Conservation (phyloP, 2,329 filamentous ascomycete genomes). For the Colletotrichum tanaceti region DNA sequence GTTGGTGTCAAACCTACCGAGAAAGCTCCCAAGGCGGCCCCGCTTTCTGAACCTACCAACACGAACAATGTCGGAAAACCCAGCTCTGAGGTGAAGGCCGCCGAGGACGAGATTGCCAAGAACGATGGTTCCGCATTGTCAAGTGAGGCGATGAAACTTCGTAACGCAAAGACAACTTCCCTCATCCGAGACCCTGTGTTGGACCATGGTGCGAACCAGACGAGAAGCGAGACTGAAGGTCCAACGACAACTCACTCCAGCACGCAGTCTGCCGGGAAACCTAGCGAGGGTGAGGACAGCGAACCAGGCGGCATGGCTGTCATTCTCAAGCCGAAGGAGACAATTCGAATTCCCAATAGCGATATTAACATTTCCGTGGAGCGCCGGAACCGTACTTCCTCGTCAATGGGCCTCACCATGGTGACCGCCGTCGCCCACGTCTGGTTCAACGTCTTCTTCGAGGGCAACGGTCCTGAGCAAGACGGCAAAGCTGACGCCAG, state of each 20-base stretch:
- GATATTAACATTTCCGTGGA: slow-evolving; percentile 94
- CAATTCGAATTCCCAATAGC: slow-evolving; percentile 79
- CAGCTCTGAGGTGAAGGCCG: slow-evolving; percentile 29
- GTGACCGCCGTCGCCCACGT: slow-evolving; percentile 93
- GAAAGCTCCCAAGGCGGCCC: slow-evolving; percentile 53
- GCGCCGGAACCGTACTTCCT: slow-evolving; percentile 81
- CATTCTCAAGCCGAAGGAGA: slow-evolving; percentile 78
- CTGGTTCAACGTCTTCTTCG: slow-evolving; percentile 97
- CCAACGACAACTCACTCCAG: slow-evolving; percentile 14
- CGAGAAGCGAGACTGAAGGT: slow-evolving; percentile 30
- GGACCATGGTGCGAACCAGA: slow-evolving; percentile 6
- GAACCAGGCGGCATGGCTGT: slow-evolving; percentile 76
- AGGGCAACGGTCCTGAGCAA: slow-evolving; percentile 80
- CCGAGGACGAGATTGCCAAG: slow-evolving; percentile 15
- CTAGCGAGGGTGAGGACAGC: slow-evolving; percentile 12
- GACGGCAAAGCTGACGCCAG: slow-evolving; percentile 73
- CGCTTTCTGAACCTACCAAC: slow-evolving; percentile 47
- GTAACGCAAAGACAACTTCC: slow-evolving; percentile 48
- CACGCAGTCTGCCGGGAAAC: slow-evolving; percentile 23
- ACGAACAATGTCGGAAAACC: slow-evolving; percentile 39
- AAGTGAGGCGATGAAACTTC: slow-evolving; percentile 41
- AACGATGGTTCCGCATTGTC: slow-evolving; percentile 25
- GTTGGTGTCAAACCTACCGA: slow-evolving; percentile 48
- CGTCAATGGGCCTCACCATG: slow-evolving; percentile 85
- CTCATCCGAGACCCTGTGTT: slow-evolving; percentile 45